A percentile compares a stretch with the other conserved stretches of the same genome.
These are phyloP conservation scores for Jasminum sambac DNA, from an alignment of 257 asterid genomes.

Conservation along the genomic window DNA sequence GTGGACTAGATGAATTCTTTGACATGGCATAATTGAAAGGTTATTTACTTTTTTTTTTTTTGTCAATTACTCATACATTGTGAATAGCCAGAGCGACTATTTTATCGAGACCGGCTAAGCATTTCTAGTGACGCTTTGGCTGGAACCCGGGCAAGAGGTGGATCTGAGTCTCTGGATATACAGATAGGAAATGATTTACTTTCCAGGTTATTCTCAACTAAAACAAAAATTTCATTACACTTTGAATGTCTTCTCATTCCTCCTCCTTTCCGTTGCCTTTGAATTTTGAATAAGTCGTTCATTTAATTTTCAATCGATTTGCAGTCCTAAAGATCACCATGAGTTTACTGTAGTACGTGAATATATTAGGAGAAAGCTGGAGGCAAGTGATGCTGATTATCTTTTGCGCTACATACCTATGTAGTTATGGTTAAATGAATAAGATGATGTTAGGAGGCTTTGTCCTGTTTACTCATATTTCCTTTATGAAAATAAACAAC, in stretches of 20 bases:
- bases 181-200: conserved; percentile 86
- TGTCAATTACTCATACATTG: conserved; percentile 23
- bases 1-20: background rate
- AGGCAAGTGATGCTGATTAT: conserved; percentile 56
- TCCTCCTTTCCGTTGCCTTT: background rate
- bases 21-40: conserved; percentile 11
- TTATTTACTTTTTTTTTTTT: no score
- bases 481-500: conserved; percentile 11
- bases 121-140: conserved; percentile 94
- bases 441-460: conserved; percentile 10
- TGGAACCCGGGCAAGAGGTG: conserved; percentile 92
- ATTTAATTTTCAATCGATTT: conserved; percentile 16
- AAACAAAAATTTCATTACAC: background rate
- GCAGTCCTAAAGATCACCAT: conserved; percentile 86
- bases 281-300: conserved; percentile 6
- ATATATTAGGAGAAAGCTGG: conserved; percentile 67
- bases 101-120: conserved; percentile 66
- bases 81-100: conserved; percentile 88
- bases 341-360: conserved; percentile 92
- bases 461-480: conserved; percentile 2
- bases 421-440: background rate
- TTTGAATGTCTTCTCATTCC: conserved; percentile 12
- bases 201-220: conserved; percentile 58
- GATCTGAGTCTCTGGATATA: conserved; percentile 67
- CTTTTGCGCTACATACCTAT: conserved; percentile 6